Conservation (phyloP, 2,329 filamentous ascomycete genomes). For the Cercospora sp. region DNA sequence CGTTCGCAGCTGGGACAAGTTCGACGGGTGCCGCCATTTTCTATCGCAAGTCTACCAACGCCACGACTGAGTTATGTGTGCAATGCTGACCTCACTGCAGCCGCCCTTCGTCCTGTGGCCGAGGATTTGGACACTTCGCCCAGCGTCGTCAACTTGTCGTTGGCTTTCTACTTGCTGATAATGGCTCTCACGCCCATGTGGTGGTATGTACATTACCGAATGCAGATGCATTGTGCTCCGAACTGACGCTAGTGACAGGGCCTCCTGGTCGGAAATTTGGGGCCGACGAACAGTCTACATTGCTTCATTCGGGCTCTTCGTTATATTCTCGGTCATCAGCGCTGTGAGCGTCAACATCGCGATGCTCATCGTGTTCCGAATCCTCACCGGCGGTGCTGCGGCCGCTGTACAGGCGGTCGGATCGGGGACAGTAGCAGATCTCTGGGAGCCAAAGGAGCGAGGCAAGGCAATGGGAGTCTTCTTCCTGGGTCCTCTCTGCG, state of each 20-base stretch:
- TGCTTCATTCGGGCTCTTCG: slow-evolving; percentile 69
- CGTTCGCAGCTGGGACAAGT: not conserved
- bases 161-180: slow-evolving; percentile 76
- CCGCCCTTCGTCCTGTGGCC: slow-evolving; percentile 63
- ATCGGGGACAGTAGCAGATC: slow-evolving; percentile 76
- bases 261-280: not conserved
- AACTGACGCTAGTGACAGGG: not conserved
- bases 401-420: slow-evolving; percentile 80
- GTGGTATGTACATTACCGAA: slow-evolving; percentile 53
- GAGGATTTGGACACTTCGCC: slow-evolving; percentile 60
- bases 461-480: slow-evolving; percentile 80
- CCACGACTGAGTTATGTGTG: not conserved
- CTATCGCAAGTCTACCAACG: not conserved
- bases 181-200: slow-evolving; percentile 80
- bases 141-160: slow-evolving; percentile 70
- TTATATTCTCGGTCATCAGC: slow-evolving; percentile 67
- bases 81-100: not conserved
- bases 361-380: slow-evolving; percentile 75
- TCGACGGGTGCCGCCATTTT: not conserved
- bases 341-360: slow-evolving; percentile 67
- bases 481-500: slow-evolving; percentile 74
- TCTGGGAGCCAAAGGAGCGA: slow-evolving; percentile 73
- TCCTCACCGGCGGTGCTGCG: slow-evolving; percentile 71
- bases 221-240: slow-evolving; percentile 47
- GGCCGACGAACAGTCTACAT: slow-evolving; percentile 79